Conservation (phyloP, 2,329 filamentous ascomycete genomes). For the Chrysoporthe puriensis region DNA sequence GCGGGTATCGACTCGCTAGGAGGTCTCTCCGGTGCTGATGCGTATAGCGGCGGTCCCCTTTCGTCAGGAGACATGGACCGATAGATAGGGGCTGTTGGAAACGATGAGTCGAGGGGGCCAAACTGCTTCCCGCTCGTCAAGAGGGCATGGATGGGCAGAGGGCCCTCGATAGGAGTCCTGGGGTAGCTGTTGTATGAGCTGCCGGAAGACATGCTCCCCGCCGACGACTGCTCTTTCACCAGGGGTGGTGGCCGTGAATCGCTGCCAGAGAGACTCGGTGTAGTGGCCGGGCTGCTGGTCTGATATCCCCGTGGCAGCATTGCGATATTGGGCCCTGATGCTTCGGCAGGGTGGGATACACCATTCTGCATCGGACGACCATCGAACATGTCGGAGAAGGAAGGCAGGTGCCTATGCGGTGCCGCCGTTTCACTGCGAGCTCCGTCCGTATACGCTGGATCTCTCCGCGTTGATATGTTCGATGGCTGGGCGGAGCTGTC, state of each 20-base stretch:
- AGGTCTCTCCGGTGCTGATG: constrained; percentile 18
- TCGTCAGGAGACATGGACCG: constrained; percentile 30
- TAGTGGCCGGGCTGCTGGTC: constrained; percentile 35
- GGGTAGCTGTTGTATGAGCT: constrained; percentile 44
- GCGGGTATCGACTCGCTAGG: constrained; percentile 17
- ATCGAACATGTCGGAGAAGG: constrained; percentile 54
- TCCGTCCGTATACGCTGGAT: constrained; percentile 34
- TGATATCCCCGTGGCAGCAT: constrained; percentile 28
- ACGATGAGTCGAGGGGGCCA: constrained; percentile 21
- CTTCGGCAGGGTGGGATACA: constrained; percentile 29
- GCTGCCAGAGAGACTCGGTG: constrained; percentile 34
- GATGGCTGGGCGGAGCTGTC: constrained; percentile 33
- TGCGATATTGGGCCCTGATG: constrained; percentile 7
- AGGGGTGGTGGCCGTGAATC: constrained; percentile 45
- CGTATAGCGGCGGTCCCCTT: background rate
- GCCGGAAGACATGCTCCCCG: constrained; percentile 46
- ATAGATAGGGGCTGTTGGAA: constrained; percentile 16
- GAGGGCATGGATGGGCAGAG: constrained; percentile 59
- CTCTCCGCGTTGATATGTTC: constrained; percentile 29
- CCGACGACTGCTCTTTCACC: constrained; percentile 51
- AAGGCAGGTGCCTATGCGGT: constrained; percentile 46
- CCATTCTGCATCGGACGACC: constrained; percentile 35
- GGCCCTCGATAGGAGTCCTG: constrained; percentile 53
- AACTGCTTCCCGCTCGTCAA: constrained; percentile 39
- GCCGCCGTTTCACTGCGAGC: constrained; percentile 37